Base-by-base conservation (phyloP, 108 stramenopile species). In the Halocafeteria seosinensis region DNA sequence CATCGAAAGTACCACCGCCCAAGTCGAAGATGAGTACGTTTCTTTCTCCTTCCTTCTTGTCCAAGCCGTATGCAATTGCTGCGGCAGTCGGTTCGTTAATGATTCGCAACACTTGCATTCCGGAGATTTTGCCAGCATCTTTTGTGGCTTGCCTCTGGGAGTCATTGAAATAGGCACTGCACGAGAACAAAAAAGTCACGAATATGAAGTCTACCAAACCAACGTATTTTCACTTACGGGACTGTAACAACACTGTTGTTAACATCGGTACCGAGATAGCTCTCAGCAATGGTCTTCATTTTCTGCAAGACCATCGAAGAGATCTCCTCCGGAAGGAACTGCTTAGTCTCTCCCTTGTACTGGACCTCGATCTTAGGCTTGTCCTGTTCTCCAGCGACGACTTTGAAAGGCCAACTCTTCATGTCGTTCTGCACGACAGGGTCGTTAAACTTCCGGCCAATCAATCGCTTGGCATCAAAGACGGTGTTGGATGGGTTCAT, bases 51-150 rank as follows among this genome's bases (percentile, higher is more conserved):
- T 79, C 89, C 32, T 73, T 85, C 82, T 87, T 91, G 77, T 91
- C 88, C 33, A 89, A 67, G 50, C 95, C 95, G 78, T 92, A 97
- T 63, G 96, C 96, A 74, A 98, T 98, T 61, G 95, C 95, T 33
- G 95, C 95, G 50, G 95, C 95, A 59, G 95, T 98, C 52, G 96
- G 96, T 81, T 98, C 96, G 83, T 98, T 98, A 81, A 98, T 98
- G 78, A 98, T 98, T 75, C 96, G 96, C 72, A 94, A 85, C 32
- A 98, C 96, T 71, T 98, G 94, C 37, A 98, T 79, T 34, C 94
- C 94, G 37, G 96, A 76, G 69, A 98, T 98, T 62, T 90, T 77
- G 23, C 93, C 93, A 51, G 96, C 96, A 77, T 98, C 96, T n/a
- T n/a, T n/a, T n/a, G n/a, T n/a, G n/a, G n/a, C n/a, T n/a, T n/a